Evolutionary conservation across 129 eudicot genomes (phyloP), one percentile per base, ranked within the genome.

Genomic region (Lonicera japonica): DNA sequence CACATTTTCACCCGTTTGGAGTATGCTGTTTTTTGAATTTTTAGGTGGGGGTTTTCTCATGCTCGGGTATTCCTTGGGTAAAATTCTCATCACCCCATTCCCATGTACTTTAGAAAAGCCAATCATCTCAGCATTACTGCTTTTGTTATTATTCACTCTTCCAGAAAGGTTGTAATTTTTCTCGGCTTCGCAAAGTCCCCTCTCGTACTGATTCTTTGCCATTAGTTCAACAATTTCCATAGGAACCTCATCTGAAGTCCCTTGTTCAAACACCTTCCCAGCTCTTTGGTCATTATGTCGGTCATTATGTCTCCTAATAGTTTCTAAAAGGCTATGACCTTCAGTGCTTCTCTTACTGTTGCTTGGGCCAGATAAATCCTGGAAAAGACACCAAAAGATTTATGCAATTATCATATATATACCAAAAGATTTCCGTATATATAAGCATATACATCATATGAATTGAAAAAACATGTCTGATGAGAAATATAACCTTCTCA

Each of bases 131-230:
- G 69, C 25, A 45, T 69, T 69, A n/a, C 56, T 50, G 19, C 36
- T 29, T 29, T 29, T 29, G 36, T 23, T 54, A 58, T 43, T 66
- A 34, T 61, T 59, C 22, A 25, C 55, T 46, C 56, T 46, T 7
- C 23, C 43, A 1, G 61, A 25, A 40, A 21, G 25, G 56, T 23
- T 54, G 9, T 41, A 63, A 58, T 5, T 52, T 60, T 76, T 79
- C 50, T 57, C 69, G 22, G 70, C 65, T 57, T 79, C 82, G 51
- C 67, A 39, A 63, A 69, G 73, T 54, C 67, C 72, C 61, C 88
- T 75, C 61, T 92, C 98, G 38, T 75, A 76, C 56, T 87, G 91
- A 59, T 87, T 80, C 66, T 78, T 82, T 0, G 96, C 96, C 86
- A 92, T 45, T 0, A 92, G 88, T 76, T 88, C 96, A 9, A 79